phyloP scores from a whole-genome alignment of 352 stramenopile genomes.

The Pythium vanterpoolii region DNA sequence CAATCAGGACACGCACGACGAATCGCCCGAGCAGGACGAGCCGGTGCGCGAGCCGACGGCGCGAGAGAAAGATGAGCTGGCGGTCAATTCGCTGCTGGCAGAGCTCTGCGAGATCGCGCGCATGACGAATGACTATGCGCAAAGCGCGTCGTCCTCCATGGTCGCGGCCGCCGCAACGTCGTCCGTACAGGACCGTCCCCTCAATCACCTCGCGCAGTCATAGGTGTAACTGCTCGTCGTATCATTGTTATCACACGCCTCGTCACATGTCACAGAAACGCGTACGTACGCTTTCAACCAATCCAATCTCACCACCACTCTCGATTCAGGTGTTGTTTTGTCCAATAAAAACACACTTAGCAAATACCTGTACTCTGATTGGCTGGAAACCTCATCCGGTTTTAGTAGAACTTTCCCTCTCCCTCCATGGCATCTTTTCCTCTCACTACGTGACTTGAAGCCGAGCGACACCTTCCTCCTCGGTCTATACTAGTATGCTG shows the following conservation, averaged over 20 bases:
- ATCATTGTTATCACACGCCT: constrained; percentile 2
- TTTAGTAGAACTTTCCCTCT: constrained; percentile 1
- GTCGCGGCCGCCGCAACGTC: no score
- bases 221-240: not conserved
- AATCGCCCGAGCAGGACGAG: not conserved
- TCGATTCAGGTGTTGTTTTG: not conserved
- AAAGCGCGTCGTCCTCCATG: constrained; percentile 12
- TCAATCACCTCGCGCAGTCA: not conserved
- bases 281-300: constrained; percentile 7
- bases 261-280: constrained; percentile 21
- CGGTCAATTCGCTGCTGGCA: constrained; percentile 17
- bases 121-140: constrained; percentile 17
- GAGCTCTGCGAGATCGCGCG: constrained; percentile 28
- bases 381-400: constrained; percentile 9
- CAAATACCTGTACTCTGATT: constrained; percentile 1
- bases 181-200: not conserved
- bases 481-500: constrained; percentile 28
- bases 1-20: not conserved
- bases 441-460: not conserved
- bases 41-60: not conserved
- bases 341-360: constrained; percentile 1
- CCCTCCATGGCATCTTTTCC: not conserved
- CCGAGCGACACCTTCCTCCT: not conserved
- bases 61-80: constrained; percentile 9
- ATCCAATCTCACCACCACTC: constrained; percentile 1